A percentile compares a stretch with the other conserved stretches of the same genome.
phyloP scores from a whole-genome alignment of 164 flowering plant species.

The Aristolochia californica region DNA sequence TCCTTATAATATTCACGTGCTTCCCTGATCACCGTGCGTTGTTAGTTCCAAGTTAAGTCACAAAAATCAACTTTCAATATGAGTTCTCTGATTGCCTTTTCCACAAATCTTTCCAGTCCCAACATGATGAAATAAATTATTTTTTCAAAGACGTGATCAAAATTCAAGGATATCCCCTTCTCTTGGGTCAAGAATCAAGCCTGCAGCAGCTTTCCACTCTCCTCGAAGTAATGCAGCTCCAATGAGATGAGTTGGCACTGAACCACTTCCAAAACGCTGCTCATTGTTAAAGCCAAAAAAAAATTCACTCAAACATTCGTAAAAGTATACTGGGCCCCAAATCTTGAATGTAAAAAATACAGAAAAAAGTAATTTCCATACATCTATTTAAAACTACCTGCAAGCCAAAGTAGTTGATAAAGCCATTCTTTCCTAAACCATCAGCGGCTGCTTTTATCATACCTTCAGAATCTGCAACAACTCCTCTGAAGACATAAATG shows the following conservation, averaged over 20 bases:
- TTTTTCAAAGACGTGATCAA: too few species aligned
- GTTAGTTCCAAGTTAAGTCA: constrained; percentile 43
- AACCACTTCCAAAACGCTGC: constrained; percentile 96
- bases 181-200: constrained; percentile 90
- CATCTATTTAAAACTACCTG: constrained; percentile 38
- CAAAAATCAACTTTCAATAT: constrained; percentile 15
- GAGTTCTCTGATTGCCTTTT: too few species aligned
- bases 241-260: constrained; percentile 79
- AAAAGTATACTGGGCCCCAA: neutral
- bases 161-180: constrained; percentile 91
- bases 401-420: constrained; percentile 91
- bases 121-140: too few species aligned
- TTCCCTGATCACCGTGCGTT: constrained; percentile 41
- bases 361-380: neutral
- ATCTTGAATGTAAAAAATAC: neutral
- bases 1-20: constrained; percentile 73
- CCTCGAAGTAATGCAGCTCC: constrained; percentile 89
- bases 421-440: constrained; percentile 69
- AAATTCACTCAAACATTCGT: neutral
- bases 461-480: constrained; percentile 74
- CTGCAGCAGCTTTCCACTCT: constrained; percentile 76
- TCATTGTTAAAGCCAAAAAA: neutral
- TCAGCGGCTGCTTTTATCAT: constrained; percentile 60
- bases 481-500: constrained; percentile 49
- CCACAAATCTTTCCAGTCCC: too few species aligned